Base-by-base conservation (phyloP, 164 flowering plant genomes). In the Vitis cinerea region DNA sequence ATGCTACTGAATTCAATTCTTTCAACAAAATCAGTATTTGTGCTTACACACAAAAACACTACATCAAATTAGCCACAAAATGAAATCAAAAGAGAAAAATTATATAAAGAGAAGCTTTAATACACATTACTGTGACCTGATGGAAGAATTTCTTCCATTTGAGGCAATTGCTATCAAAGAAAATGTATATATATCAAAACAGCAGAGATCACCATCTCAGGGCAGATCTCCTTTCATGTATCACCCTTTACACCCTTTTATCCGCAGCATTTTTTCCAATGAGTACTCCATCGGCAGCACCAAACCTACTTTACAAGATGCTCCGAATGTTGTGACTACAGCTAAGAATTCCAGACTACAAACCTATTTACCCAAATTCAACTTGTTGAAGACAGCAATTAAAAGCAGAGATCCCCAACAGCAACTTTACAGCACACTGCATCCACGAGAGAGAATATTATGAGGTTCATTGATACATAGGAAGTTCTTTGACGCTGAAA, bases 301-400 rank as follows among this genome's bases (percentile, higher is more conserved):
- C 71, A 67, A 69, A 62, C 74, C 58, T 59, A n/a, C 82, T 86
- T 76, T 79, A 84, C 85, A 84, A 53, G 79, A 78, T 78, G 84
- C 83, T 72, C 78, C 76, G 1, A 27, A 64, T 73, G 75, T 27
- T 59, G 68, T 59, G 49, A 71, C 50, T 75, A 66, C 74, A 50
- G 69, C 70, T 12, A 70, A 73, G 61, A 65, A 13, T 73, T 50
- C 50, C 69, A 63, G 67, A 68, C 63, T 69, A 59, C 65, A 65
- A 72, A 53, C 49, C 65, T 48, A 64, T 15, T 53, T 23, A 44
- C 53, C 44, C 67, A 71, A 55, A 59, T 70, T 47, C 37, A 23
- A 19, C 75, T 61, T 61, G 29, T 60, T 67, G 61, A 19, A 50
- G 60, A 50, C 66, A 58, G 16, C 72, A 23, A 23, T 23, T 47